phyloP scores from a whole-genome alignment of 2,329 filamentous ascomycete species.

The Fusarium musae region DNA sequence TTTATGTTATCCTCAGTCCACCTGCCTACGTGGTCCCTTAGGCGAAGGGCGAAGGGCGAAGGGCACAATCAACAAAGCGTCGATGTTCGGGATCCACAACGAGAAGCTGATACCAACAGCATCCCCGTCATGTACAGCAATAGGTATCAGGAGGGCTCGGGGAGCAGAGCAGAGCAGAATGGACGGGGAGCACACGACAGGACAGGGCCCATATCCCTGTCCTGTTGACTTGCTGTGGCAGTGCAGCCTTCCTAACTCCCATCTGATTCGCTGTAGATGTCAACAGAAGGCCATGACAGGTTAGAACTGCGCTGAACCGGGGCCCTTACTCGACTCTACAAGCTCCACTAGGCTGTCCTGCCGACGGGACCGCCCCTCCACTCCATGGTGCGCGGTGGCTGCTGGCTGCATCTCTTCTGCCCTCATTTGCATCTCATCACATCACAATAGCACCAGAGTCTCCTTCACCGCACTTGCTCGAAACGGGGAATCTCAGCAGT shows the following conservation, averaged over 20 bases:
- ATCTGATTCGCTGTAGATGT: background rate
- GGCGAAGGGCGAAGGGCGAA: conserved; percentile 20
- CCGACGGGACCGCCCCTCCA: conserved; percentile 36
- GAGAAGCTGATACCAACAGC: background rate
- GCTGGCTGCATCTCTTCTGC: conserved; percentile 24
- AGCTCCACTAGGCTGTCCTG: conserved; percentile 25
- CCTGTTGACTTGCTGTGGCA: conserved; percentile 32
- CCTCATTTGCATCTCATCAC: conserved; percentile 35
- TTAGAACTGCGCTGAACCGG: background rate
- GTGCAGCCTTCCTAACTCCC: conserved; percentile 24
- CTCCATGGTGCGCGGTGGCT: conserved; percentile 10
- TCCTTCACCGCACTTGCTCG: conserved; percentile 36
- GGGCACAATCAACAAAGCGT: conserved; percentile 25
- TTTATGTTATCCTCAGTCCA: conserved; percentile 32
- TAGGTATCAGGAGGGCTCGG: background rate
- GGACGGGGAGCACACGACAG: conserved; percentile 17
- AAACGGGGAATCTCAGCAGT: conserved; percentile 4
- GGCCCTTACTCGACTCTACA: background rate
- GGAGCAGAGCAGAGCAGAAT: background rate
- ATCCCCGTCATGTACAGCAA: background rate
- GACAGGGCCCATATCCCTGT: conserved; percentile 20
- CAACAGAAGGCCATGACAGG: background rate
- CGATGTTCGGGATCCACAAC: conserved; percentile 24
- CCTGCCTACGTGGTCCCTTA: conserved; percentile 27
- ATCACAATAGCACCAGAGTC: conserved; percentile 33